phyloP scores from a whole-genome alignment of 768 basidiomycete species.

The Leucogyrophana mollusca region DNA sequence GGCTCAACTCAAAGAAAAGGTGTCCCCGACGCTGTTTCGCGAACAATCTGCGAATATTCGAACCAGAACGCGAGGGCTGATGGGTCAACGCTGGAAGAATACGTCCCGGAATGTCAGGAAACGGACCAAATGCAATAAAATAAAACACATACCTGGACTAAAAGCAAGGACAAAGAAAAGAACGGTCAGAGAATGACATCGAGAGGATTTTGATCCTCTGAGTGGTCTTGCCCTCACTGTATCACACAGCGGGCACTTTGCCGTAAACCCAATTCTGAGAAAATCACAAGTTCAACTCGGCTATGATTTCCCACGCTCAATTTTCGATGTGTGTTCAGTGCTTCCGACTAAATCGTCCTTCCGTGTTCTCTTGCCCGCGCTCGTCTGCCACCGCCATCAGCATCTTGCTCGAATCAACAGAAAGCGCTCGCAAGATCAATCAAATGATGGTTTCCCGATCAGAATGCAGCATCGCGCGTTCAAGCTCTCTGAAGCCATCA shows the following conservation, averaged over 20 bases:
- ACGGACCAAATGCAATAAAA: neutral
- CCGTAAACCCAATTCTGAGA: slow-evolving; percentile 1
- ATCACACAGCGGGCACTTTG: slow-evolving; percentile 16
- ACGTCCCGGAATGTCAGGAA: slow-evolving; percentile 3
- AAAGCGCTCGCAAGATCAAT: no score
- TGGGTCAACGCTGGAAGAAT: neutral
- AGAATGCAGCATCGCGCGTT: no score
- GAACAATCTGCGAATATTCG: neutral
- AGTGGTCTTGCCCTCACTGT: slow-evolving; percentile 14
- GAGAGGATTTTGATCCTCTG: neutral
- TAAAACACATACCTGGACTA: slow-evolving; percentile 2
- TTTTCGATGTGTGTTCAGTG: no score
- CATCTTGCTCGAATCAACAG: no score
- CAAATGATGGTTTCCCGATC: no score
- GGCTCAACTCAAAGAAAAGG: slow-evolving; percentile 1
- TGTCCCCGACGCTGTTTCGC: neutral
- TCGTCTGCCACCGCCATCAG: no score
- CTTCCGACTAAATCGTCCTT: no score
- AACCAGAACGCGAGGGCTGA: neutral
- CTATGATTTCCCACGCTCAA: no score
- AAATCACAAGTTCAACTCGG: no score
- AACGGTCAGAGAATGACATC: slow-evolving; percentile 12
- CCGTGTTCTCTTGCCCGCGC: no score
- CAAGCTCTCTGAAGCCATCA: no score
- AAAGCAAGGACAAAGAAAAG: slow-evolving; percentile 6